Conservation (phyloP, 2,329 filamentous ascomycete genomes). For the Clathrospora elynae region DNA sequence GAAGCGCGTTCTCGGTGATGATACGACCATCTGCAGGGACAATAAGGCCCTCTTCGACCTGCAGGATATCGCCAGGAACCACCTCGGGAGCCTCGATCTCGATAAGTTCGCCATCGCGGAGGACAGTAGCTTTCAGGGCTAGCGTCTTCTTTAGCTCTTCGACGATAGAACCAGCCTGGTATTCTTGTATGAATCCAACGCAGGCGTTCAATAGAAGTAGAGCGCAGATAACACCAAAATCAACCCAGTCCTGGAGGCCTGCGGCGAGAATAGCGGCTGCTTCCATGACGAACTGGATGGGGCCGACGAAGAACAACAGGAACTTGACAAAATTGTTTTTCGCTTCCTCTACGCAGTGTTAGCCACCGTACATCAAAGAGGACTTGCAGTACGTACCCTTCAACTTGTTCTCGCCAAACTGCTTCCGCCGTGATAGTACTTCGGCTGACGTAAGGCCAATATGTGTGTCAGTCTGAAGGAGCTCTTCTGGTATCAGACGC, state of each 20-base stretch:
- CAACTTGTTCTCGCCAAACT: constrained; percentile 86
- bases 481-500: constrained; percentile 71
- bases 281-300: constrained; percentile 95
- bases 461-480: constrained; percentile 76
- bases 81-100: constrained; percentile 84
- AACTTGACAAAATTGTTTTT: constrained; percentile 86
- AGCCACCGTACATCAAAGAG: constrained; percentile 6
- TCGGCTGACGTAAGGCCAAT: constrained; percentile 74
- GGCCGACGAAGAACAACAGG: constrained; percentile 79
- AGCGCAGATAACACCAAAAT: constrained; percentile 89
- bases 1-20: constrained; percentile 80
- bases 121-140: constrained; percentile 83
- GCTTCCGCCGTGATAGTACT: constrained; percentile 67
- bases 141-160: constrained; percentile 90
- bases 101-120: constrained; percentile 77
- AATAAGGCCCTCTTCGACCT: constrained; percentile 89
- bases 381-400: constrained; percentile 52
- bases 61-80: constrained; percentile 87
- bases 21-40: constrained; percentile 88
- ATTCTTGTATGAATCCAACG: constrained; percentile 89
- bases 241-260: constrained; percentile 86
- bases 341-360: constrained; percentile 67
- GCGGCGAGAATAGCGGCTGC: constrained; percentile 78
- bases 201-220: constrained; percentile 81
- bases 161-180: constrained; percentile 86